Conservation (phyloP, 768 basidiomycete genomes). For the Macrolepiota dolichaula region DNA sequence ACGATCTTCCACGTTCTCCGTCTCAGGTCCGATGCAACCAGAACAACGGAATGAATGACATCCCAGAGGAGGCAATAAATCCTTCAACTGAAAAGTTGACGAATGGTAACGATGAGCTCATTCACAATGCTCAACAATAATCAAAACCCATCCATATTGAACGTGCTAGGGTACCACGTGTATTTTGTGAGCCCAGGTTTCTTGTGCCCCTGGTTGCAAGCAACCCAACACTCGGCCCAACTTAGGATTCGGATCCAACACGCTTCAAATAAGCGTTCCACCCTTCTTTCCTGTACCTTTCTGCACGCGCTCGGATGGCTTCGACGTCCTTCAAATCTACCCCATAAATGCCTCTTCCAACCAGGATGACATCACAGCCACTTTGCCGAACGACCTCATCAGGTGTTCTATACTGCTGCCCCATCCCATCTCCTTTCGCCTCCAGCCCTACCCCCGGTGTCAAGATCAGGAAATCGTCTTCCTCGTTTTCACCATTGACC, state of each 20-base stretch:
- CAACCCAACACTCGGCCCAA: background rate
- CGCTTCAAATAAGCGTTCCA: slow-evolving; percentile 88
- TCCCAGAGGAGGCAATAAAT: background rate
- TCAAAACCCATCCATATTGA: too few species aligned
- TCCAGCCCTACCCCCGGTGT: slow-evolving; percentile 93
- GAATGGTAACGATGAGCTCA: background rate
- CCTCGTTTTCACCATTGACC: slow-evolving; percentile 25
- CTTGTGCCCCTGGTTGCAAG: background rate
- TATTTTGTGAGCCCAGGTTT: background rate
- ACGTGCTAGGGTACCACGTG: background rate
- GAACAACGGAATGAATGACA: slow-evolving; percentile 23
- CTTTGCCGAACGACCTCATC: slow-evolving; percentile 72
- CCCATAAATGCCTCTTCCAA: slow-evolving; percentile 93
- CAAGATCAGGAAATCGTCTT: slow-evolving; percentile 85
- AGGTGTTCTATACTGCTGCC: slow-evolving; percentile 94
- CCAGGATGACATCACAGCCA: slow-evolving; percentile 96
- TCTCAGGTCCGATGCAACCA: slow-evolving; percentile 21
- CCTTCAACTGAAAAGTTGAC: background rate
- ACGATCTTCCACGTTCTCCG: background rate
- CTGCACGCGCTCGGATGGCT: slow-evolving; percentile 62
- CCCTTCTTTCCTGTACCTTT: slow-evolving; percentile 79
- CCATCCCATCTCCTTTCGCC: slow-evolving; percentile 76
- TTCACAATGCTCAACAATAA: background rate
- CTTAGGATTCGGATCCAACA: slow-evolving; percentile 16
- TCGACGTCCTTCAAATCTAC: slow-evolving; percentile 42